Conservation (phyloP, 2,329 filamentous ascomycete genomes). For the Gliomastix tumulicola region DNA sequence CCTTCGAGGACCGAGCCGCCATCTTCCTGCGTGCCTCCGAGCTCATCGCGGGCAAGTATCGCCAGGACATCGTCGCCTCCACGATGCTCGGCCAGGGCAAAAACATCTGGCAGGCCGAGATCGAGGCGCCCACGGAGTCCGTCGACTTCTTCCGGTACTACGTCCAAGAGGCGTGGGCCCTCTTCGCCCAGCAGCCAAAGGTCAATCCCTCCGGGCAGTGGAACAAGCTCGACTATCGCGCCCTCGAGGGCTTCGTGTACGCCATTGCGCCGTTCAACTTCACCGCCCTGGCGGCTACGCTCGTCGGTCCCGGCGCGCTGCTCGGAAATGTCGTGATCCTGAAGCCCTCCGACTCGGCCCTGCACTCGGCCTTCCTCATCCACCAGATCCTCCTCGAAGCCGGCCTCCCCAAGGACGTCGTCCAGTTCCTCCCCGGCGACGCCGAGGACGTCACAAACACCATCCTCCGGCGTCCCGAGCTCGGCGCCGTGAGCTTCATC, state of each 20-base stretch:
- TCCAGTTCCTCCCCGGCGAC: slow-evolving; percentile 28
- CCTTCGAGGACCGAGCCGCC: slow-evolving; percentile 23
- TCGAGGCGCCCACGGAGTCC: slow-evolving; percentile 24
- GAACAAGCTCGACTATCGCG: slow-evolving; percentile 23
- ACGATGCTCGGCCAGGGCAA: slow-evolving; percentile 33
- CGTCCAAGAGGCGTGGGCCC: slow-evolving; percentile 21
- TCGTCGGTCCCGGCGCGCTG: slow-evolving; percentile 32
- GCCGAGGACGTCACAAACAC: slow-evolving; percentile 20
- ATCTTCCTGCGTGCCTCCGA: slow-evolving; percentile 25
- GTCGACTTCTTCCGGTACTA: slow-evolving; percentile 28
- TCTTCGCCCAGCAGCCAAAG: slow-evolving; percentile 25
- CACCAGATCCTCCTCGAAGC: slow-evolving; percentile 28
- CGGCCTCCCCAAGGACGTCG: slow-evolving; percentile 23
- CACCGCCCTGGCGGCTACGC: slow-evolving; percentile 31
- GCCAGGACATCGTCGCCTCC: slow-evolving; percentile 25
- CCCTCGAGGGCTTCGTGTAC: slow-evolving; percentile 33
- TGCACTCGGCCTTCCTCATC: slow-evolving; percentile 22
- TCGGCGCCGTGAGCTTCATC: slow-evolving; percentile 24
- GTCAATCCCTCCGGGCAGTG: slow-evolving; percentile 6
- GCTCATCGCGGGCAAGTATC: slow-evolving; percentile 16
- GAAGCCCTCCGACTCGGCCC: slow-evolving; percentile 23
- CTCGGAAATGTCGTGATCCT: slow-evolving; percentile 33
- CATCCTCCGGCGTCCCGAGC: slow-evolving; percentile 21
- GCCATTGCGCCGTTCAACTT: slow-evolving; percentile 34
- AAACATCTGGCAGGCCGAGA: slow-evolving; percentile 29